Base-by-base conservation (phyloP, 768 basidiomycete genomes). In the Suillus weaverae region DNA sequence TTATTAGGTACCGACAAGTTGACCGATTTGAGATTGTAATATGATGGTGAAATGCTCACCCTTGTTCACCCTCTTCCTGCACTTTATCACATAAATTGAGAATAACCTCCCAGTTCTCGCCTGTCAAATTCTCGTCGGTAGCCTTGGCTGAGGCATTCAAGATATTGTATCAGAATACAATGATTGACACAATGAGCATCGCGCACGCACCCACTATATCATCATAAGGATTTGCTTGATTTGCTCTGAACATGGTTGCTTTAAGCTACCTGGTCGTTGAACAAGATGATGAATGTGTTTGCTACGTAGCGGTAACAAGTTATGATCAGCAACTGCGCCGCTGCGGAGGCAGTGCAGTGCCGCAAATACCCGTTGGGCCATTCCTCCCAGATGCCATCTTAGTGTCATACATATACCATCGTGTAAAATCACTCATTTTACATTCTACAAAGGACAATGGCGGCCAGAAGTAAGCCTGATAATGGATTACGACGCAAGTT, bases 1-100 rank as follows among this genome's bases (percentile, higher is more conserved):
- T 64, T 38, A 32, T 60, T 59, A 63, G 20, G 26, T 9, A 14
- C 35, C 56, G 30, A 22, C 22, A 18, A 20, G 5, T 32, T 11
- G 35, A 56, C 41, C 60, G 50, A 22, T 62, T 22, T 60, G 35
- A 61, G 62, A 51, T 61, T 39, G 32, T 62, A 62, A 48, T 10
- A 22, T 62, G 39, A 22, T 62, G 39, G 50, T 8, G 32, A 44
- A 10, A 46, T 5, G 77, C 86, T 67, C 63, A 95, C 96, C 96
- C 96, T 55, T 84, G 78, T 72, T 90, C 87, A 2, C 93, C 91
- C 68, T 99, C 97, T 14, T 95, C 95, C 36, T 84, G 82, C 7
- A 99, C 95, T 78, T 97, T 97, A 81, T 99, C 97, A 70, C 95
- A 97, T n/a, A 99, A 77, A 70, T 92, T 94, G 57, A 98, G 74